These are phyloP conservation scores for Grigorovia humatica DNA, from an alignment of 805 yeast species.

Conservation along the genomic window DNA sequence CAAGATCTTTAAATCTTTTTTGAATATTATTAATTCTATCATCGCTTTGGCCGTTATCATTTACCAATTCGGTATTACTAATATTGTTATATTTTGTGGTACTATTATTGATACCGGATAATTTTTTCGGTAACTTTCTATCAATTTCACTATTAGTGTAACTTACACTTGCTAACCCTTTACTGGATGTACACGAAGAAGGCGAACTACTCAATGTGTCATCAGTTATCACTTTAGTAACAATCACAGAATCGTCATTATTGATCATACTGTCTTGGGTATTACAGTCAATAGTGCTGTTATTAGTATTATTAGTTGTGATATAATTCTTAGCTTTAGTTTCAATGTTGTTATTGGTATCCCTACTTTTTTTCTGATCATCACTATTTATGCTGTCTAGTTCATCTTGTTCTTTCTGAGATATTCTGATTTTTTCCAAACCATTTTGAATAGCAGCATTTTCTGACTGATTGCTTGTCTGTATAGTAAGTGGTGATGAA, in stretches of 20 bases:
- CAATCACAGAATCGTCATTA: constrained; percentile 3
- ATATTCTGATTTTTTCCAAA: neutral
- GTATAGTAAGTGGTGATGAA: neutral
- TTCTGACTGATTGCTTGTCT: neutral
- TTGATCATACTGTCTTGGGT: no score
- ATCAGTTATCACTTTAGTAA: constrained; percentile 10
- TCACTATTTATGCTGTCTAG: neutral
- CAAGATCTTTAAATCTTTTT: neutral
- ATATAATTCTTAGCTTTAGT: neutral
- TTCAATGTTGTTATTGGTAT: neutral
- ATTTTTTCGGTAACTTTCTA: neutral
- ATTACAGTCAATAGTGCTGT: neutral
- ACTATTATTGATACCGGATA: neutral
- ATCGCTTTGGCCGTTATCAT: neutral
- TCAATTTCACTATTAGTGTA: neutral
- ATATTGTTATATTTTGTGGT: neutral
- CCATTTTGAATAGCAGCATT: neutral
- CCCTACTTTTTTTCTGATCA: neutral
- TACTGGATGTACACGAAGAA: constrained; percentile 7
- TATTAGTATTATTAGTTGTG: neutral
- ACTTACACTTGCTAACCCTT: neutral
- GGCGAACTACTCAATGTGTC: constrained; percentile 13
- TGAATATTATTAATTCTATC: neutral
- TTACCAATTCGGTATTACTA: neutral
- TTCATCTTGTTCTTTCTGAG: neutral